These are phyloP conservation scores for Xylogone sp. DNA, from an alignment of 2,329 filamentous ascomycete genomes.

Conservation along the genomic window DNA sequence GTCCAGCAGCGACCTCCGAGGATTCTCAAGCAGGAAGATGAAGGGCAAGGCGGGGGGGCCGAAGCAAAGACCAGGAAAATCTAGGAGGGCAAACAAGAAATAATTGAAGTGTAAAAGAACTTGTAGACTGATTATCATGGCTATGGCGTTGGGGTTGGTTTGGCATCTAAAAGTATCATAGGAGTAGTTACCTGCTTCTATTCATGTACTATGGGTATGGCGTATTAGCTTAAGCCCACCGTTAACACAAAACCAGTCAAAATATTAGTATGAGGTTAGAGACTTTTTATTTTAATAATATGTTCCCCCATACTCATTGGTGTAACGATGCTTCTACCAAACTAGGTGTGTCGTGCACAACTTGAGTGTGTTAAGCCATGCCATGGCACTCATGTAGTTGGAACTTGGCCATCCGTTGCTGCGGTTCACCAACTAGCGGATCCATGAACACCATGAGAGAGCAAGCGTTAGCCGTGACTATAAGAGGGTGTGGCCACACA, in stretches of 20 bases:
- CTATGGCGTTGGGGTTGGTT: not conserved
- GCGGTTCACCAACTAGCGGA: no score
- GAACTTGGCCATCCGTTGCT: no score
- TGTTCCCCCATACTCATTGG: not conserved
- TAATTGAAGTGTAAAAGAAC: conserved; percentile 7
- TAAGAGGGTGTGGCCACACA: no score
- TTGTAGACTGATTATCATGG: not conserved
- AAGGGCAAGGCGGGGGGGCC: conserved; percentile 48
- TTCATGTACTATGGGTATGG: not conserved
- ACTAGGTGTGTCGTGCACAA: no score
- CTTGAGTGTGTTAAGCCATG: no score
- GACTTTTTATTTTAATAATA: not conserved
- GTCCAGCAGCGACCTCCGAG: conserved; percentile 75
- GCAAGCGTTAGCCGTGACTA: no score
- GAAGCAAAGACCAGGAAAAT: conserved; percentile 45
- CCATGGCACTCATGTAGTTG: no score
- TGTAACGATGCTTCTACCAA: no score
- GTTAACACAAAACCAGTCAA: not conserved
- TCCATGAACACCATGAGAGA: no score
- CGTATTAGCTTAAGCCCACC: not conserved
- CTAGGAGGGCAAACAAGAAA: conserved; percentile 28
- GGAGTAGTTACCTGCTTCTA: not conserved
- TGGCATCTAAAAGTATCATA: not conserved
- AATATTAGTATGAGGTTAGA: not conserved
- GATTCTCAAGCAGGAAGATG: conserved; percentile 83